Base-by-base conservation (phyloP, 768 basidiomycete species). In the Auricularia sp. region DNA sequence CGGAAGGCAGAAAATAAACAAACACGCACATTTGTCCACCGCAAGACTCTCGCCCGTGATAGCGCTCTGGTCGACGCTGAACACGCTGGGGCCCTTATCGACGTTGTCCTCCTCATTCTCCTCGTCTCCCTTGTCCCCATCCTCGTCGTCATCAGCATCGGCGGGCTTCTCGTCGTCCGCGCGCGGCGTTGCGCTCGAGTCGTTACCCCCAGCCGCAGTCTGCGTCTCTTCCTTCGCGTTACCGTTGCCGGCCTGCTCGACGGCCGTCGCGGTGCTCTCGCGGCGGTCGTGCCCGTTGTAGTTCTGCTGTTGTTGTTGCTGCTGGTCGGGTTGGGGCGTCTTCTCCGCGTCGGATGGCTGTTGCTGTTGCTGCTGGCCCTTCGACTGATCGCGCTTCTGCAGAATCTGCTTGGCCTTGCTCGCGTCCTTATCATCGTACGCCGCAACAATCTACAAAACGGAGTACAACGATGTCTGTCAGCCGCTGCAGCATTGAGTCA, bases 31-130 rank as follows among this genome's bases (percentile, higher is more conserved):
- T 67, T 82, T 82, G 68, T 81, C 79, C 29, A 78, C 77, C 11
- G 81, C 78, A 14, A 82, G 74, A 21, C 76, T 77, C 68, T 82
- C 81, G 37, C 80, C 80, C 0, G 80, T 81, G 62, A 81, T 79
- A 16, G 79, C 79, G 36, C 75, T 76, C 67, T 82, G 80, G 67
- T 82, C 80, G 39, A 79, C 77, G 16, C 77, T 74, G 65, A 73
- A 70, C 47, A 81, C 62, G 8, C 75, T 74, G 3, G 81, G 78
- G 7, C 80, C 81, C 36, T 75, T 78, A 66, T 78, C 71, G 1
- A 67, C 68, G 21, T 71, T 72, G n/a, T 73, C 71, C 29, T 72
- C 72, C 3, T 75, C 73, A 29, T 76, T 73, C 37, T 76, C 69
- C 47, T 66, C 64, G 39, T 66, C 47, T 34, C 62, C 67, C 62